Conservation (phyloP, 441 rosid species). For the Dalechampia spathulata region DNA sequence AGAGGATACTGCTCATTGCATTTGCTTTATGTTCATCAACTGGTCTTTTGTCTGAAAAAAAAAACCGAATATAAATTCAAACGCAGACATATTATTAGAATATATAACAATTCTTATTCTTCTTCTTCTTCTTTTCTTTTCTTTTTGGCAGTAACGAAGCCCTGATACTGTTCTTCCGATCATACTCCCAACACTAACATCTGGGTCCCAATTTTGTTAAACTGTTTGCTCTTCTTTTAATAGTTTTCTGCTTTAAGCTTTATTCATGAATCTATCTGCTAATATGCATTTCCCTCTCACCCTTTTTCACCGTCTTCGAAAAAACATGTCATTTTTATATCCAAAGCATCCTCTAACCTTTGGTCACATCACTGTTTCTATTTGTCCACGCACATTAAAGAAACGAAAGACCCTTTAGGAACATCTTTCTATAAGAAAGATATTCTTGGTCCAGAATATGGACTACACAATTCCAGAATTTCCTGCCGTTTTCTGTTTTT, state of each 20-base stretch:
- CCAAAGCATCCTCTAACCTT: background rate
- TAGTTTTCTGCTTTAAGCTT: slow-evolving; percentile 17
- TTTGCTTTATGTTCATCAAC: slow-evolving; percentile 91
- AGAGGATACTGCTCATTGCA: slow-evolving; percentile 86
- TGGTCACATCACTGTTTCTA: slow-evolving; percentile 3
- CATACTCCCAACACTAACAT: slow-evolving; percentile 17
- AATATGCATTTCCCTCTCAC: background rate
- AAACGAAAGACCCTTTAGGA: background rate
- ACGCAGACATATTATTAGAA: background rate
- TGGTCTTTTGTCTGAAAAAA: slow-evolving; percentile 99
- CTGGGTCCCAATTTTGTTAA: slow-evolving; percentile 5
- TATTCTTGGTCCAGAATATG: slow-evolving; percentile 6
- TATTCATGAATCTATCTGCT: slow-evolving; percentile 10
- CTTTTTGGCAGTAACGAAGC: background rate
- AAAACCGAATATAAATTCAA: slow-evolving; percentile 14
- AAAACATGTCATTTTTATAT: background rate
- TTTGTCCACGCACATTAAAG: background rate
- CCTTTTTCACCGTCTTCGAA: background rate
- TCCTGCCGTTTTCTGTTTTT: background rate
- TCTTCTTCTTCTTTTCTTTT: background rate
- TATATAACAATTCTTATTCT: background rate
- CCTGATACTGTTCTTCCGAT: slow-evolving; percentile 13
- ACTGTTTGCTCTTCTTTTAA: slow-evolving; percentile 14
- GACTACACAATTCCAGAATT: background rate
- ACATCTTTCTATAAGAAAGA: slow-evolving; percentile 1